These are phyloP conservation scores for Rhododendron ovatum DNA, from an alignment of 148 eudicot genomes.

Conservation along the genomic window DNA sequence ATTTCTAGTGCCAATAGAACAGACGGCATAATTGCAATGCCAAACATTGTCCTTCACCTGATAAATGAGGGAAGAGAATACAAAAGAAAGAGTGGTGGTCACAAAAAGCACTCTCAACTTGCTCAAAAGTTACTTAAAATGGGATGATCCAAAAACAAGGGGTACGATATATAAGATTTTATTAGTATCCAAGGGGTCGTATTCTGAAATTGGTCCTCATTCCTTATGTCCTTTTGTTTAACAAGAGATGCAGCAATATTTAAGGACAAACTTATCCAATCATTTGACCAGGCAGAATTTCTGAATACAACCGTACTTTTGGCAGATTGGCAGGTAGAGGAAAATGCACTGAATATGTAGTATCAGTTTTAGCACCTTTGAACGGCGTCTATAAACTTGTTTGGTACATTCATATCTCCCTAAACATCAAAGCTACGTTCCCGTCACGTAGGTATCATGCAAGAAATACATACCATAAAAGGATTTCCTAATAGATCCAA, in stretches of 20 bases:
- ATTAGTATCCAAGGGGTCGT: neutral
- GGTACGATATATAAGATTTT: neutral
- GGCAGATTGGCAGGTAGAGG: neutral
- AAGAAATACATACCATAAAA: slow-evolving; percentile 49
- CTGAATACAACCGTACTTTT: neutral
- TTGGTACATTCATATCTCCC: neutral
- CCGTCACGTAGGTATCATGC: neutral
- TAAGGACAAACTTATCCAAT: neutral
- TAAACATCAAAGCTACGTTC: neutral
- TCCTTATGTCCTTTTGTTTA: neutral
- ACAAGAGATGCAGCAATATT: neutral
- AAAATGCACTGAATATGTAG: neutral
- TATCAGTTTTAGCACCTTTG: slow-evolving; percentile 1
- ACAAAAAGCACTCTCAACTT: no score
- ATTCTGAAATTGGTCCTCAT: no score
- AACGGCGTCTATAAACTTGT: neutral
- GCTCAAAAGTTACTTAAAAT: neutral
- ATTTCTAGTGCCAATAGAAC: no score
- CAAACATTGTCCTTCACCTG: no score
- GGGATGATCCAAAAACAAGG: no score
- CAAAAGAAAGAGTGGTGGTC: no score
- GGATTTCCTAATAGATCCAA: slow-evolving; percentile 45
- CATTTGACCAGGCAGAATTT: neutral
- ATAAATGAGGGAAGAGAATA: no score
- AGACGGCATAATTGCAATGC: no score